A percentile compares a stretch with the other conserved stretches of the same genome.
Conservation (phyloP, 2,329 filamentous ascomycete species). For the Ciborinia camelliae region DNA sequence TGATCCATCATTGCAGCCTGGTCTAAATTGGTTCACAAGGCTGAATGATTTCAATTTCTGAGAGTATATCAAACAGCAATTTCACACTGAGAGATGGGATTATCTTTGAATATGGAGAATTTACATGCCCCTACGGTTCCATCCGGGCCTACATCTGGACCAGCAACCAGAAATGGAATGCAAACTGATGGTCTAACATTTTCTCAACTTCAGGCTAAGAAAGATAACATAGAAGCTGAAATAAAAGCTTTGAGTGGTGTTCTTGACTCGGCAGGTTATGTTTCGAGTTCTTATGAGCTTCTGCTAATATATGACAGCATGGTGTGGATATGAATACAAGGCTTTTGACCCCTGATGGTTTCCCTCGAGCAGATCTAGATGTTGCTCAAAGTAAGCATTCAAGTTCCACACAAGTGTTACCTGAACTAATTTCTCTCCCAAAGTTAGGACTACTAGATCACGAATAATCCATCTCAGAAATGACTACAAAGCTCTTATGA, state of each 20-base stretch:
- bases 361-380: conserved; percentile 88
- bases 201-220: conserved; percentile 76
- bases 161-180: conserved; percentile 56
- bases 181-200: conserved; percentile 64
- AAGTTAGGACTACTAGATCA: conserved; percentile 88
- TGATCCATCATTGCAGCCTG: conserved; percentile 27
- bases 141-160: conserved; percentile 70
- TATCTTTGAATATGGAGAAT: conserved; percentile 53
- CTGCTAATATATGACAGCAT: conserved; percentile 56
- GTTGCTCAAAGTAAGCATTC: conserved; percentile 76
- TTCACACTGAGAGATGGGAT: conserved; percentile 30
- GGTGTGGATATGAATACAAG: conserved; percentile 88
- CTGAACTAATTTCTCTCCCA: background rate
- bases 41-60: conserved; percentile 6
- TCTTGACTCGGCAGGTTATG: conserved; percentile 70
- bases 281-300: background rate
- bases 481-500: conserved; percentile 90
- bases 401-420: background rate
- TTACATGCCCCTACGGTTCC: conserved; percentile 68
- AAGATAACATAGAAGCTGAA: conserved; percentile 81
- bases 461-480: conserved; percentile 87
- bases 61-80: conserved; percentile 4
- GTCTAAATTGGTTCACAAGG: conserved; percentile 14
- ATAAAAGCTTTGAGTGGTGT: conserved; percentile 80
- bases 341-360: conserved; percentile 85